Percentiles rank a stretch among this genome's conserved stretches.
These are phyloP conservation scores for Arthroderma sp. DNA, from an alignment of 2,329 filamentous ascomycete species.

Conservation along the genomic window DNA sequence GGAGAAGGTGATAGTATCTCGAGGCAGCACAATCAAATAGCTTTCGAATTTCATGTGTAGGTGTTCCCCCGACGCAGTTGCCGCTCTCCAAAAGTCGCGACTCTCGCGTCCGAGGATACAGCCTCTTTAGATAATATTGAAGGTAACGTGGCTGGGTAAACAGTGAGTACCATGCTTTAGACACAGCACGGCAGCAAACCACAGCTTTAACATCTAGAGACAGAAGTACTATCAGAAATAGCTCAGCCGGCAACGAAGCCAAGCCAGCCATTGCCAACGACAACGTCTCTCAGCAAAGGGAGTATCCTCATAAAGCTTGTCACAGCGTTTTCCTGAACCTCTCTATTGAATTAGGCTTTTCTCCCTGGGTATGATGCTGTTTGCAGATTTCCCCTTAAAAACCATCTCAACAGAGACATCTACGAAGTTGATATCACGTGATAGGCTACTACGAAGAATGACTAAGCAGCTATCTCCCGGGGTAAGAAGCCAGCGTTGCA, in stretches of 20 bases:
- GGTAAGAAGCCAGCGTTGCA: constrained; percentile 2
- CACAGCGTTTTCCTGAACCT: too few relatives aligned
- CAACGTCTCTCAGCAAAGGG: too few relatives aligned
- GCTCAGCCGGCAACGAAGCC: constrained; percentile 40
- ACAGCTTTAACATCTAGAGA: constrained; percentile 41
- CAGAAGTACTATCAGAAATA: constrained; percentile 45
- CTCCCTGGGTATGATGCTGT: too few relatives aligned
- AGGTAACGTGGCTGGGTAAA: constrained; percentile 41
- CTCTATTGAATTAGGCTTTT: too few relatives aligned
- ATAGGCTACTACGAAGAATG: background rate
- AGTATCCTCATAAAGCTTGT: too few relatives aligned
- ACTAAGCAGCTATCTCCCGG: background rate
- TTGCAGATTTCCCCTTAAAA: too few relatives aligned
- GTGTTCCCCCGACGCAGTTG: constrained; percentile 16
- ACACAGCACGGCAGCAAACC: constrained; percentile 43
- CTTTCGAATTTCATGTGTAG: constrained; percentile 14
- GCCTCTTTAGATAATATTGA: constrained; percentile 37
- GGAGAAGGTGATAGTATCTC: constrained; percentile 44
- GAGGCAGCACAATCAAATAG: constrained; percentile 41
- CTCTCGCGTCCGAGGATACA: constrained; percentile 45
- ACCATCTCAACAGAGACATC: too few relatives aligned
- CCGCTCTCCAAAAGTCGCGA: background rate
- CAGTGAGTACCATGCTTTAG: constrained; percentile 37
- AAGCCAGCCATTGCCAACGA: background rate
- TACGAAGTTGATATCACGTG: background rate